Evolutionary conservation across 169 alveolate genomes (phyloP).

Genomic region (Plasmodium fragile): DNA sequence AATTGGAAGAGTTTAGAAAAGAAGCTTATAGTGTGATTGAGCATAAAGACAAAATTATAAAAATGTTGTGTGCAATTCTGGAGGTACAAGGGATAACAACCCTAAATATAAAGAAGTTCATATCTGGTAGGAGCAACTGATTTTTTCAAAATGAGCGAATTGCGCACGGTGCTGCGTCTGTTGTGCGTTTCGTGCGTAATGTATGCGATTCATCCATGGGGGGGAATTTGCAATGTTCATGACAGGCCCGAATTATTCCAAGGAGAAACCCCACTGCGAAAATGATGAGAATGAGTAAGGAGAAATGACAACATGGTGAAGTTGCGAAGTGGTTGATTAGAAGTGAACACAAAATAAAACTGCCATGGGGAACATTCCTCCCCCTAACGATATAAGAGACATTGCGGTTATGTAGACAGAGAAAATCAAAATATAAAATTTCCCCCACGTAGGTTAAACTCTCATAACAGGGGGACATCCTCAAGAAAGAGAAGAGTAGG

Average conservation of each 20-base stretch:
- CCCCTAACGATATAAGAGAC: not conserved
- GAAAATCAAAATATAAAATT: not conserved
- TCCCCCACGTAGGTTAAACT: conserved; percentile 16
- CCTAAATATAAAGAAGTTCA: conserved; percentile 51
- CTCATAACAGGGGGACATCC: conserved; percentile 50
- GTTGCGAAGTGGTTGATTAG: not conserved
- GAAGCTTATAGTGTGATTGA: conserved; percentile 58
- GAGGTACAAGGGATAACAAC: conserved; percentile 73
- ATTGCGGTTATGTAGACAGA: not conserved
- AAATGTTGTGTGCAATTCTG: conserved; percentile 67
- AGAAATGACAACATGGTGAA: not conserved
- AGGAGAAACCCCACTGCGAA: not conserved
- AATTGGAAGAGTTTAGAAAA: conserved; percentile 60
- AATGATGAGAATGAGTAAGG: conserved; percentile 55
- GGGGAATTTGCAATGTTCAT: not conserved
- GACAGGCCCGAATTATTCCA: conserved; percentile 19
- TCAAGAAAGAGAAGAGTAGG: conserved; percentile 65
- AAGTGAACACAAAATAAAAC: not conserved
- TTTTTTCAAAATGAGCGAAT: not conserved
- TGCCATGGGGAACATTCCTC: not conserved
- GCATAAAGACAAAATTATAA: conserved; percentile 54
- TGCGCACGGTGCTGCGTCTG: not conserved
- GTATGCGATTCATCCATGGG: not conserved
- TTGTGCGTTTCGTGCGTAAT: not conserved
- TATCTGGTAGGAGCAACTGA: conserved; percentile 27